These are phyloP conservation scores for Leccinum pallidistipes DNA, from an alignment of 1,284 basidiomycete genomes.

Conservation along the genomic window DNA sequence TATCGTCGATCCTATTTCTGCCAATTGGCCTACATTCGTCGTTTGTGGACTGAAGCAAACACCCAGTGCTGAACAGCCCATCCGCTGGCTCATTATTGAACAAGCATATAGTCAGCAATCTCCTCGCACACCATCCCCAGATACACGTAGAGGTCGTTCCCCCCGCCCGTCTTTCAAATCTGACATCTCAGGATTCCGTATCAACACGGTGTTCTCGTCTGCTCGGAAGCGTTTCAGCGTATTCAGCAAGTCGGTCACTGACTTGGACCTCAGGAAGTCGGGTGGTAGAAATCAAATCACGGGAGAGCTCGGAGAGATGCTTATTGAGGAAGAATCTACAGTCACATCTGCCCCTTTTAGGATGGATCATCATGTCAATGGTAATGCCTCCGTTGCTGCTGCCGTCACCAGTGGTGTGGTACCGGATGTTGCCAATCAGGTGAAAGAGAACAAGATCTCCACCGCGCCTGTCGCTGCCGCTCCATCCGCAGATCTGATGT, in stretches of 20 bases:
- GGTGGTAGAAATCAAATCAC: constrained; percentile 40
- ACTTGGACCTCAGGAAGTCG: constrained; percentile 34
- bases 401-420: constrained; percentile 7
- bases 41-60: constrained; percentile 59
- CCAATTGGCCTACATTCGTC: constrained; percentile 64
- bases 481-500: neutral
- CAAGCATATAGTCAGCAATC: constrained; percentile 45
- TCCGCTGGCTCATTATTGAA: constrained; percentile 67
- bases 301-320: constrained; percentile 67
- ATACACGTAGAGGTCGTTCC: constrained; percentile 38
- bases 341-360: constrained; percentile 7
- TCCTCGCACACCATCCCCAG: constrained; percentile 27
- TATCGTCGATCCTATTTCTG: constrained; percentile 60
- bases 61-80: constrained; percentile 16
- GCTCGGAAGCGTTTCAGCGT: constrained; percentile 60
- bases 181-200: constrained; percentile 38
- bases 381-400: constrained; percentile 11
- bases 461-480: neutral
- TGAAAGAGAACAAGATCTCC: constrained; percentile 5
- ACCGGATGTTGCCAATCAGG: constrained; percentile 10
- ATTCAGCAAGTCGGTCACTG: constrained; percentile 40
- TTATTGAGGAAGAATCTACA: constrained; percentile 47
- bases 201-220: constrained; percentile 42
- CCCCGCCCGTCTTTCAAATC: constrained; percentile 52
- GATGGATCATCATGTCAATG: constrained; percentile 17